Conservation (phyloP, 1,139 yeast species). For the Yamadazyma songkhlaensis region DNA sequence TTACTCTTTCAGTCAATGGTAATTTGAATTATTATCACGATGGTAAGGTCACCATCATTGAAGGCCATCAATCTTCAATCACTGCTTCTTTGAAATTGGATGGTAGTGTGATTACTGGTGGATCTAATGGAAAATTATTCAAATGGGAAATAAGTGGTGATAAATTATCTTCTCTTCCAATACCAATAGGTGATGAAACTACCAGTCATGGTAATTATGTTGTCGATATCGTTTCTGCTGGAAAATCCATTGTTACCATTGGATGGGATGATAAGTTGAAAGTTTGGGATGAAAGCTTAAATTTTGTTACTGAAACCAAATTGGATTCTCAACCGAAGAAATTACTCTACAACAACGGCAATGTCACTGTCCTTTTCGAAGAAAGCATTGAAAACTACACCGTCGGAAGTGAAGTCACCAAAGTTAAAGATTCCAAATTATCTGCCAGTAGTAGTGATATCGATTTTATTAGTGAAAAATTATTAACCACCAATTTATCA, state of each 20-base stretch:
- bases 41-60: conserved; percentile 38
- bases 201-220: conserved; percentile 58
- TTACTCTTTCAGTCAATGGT: conserved; percentile 74
- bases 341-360: conserved; percentile 29
- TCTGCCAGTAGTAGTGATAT: conserved; percentile 38
- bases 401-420: neutral
- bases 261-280: conserved; percentile 91
- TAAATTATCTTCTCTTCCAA: conserved; percentile 31
- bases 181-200: conserved; percentile 21
- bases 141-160: conserved; percentile 49
- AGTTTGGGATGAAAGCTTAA: conserved; percentile 32
- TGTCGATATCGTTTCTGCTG: conserved; percentile 36
- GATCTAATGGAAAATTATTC: conserved; percentile 75
- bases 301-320: conserved; percentile 22
- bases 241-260: conserved; percentile 43
- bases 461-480: conserved; percentile 27
- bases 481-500: conserved; percentile 52
- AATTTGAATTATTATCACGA: conserved; percentile 56
- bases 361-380: conserved; percentile 49
- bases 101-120: conserved; percentile 56
- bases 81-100: conserved; percentile 42
- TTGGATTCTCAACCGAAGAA: conserved; percentile 67
- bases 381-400: conserved; percentile 33
- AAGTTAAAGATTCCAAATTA: conserved; percentile 20
- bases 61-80: conserved; percentile 82